phyloP scores from a whole-genome alignment of 805 yeast species.

The Kodamaea jinghongensis region DNA sequence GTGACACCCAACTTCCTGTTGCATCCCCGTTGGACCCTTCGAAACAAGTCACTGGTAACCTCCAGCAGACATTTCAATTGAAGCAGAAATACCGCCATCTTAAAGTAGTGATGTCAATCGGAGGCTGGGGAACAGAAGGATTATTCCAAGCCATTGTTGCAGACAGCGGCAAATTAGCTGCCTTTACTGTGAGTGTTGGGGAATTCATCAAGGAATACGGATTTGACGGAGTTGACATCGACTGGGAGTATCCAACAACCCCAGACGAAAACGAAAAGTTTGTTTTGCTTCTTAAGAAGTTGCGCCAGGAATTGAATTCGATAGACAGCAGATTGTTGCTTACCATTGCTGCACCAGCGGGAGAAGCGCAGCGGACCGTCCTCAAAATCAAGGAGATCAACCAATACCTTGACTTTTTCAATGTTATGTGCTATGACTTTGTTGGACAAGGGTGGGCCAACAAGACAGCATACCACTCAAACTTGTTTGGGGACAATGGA shows the following conservation, averaged over 20 bases:
- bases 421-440: conserved; percentile 90
- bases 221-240: conserved; percentile 90
- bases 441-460: conserved; percentile 70
- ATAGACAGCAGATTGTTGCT: conserved; percentile 40
- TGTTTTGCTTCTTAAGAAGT: conserved; percentile 38
- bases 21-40: conserved; percentile 16
- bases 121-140: conserved; percentile 67
- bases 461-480: conserved; percentile 65
- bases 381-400: conserved; percentile 57
- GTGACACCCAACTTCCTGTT: conserved; percentile 52
- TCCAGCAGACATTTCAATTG: conserved; percentile 48
- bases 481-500: conserved; percentile 47
- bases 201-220: conserved; percentile 50
- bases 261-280: conserved; percentile 45
- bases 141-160: conserved; percentile 32
- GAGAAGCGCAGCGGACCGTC: conserved; percentile 40
- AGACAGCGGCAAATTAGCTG: conserved; percentile 24
- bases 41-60: conserved; percentile 40
- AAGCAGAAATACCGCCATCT: conserved; percentile 42
- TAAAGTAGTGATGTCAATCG: conserved; percentile 70
- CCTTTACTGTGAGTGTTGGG: conserved; percentile 51
- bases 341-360: conserved; percentile 78
- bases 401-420: conserved; percentile 62
- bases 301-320: conserved; percentile 40
- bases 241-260: conserved; percentile 85